Percentiles rank a stretch among this genome's conserved stretches.
Conservation (phyloP, 2,329 filamentous ascomycete genomes). For the Hypoxylon sp. region DNA sequence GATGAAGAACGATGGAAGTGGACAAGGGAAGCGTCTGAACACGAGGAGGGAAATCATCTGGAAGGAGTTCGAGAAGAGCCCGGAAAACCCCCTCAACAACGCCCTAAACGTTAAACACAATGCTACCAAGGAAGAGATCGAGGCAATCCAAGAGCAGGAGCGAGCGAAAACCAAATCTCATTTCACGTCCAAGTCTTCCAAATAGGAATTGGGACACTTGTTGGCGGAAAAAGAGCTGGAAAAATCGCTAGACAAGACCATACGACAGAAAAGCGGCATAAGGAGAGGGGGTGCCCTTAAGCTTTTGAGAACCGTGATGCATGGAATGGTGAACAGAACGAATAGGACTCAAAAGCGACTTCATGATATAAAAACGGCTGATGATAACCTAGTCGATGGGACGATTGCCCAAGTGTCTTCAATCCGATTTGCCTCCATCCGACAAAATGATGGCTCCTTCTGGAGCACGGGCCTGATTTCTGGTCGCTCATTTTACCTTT, state of each 20-base stretch:
- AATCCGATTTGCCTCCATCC: constrained; percentile 53
- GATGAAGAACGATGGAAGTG: constrained; percentile 83
- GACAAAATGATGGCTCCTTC: not conserved
- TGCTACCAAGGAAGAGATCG: constrained; percentile 80
- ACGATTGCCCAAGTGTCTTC: not conserved
- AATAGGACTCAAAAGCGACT: not conserved
- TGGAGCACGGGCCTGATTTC: not conserved
- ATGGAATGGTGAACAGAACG: not conserved
- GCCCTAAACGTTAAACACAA: constrained; percentile 77
- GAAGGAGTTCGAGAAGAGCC: constrained; percentile 95
- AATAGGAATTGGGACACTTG: constrained; percentile 18
- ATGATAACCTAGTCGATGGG: not conserved
- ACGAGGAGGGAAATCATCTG: constrained; percentile 86
- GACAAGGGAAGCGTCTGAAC: constrained; percentile 78
- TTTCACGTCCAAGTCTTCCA: constrained; percentile 10
- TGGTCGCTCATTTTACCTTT: constrained; percentile 7
- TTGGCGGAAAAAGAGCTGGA: constrained; percentile 7
- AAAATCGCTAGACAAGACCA: constrained; percentile 53
- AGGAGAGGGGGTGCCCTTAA: not conserved
- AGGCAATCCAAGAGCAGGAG: constrained; percentile 73
- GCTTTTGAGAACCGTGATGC: not conserved
- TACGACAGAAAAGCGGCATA: not conserved
- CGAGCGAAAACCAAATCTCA: constrained; percentile 76
- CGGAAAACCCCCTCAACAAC: constrained; percentile 97
- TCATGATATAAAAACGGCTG: not conserved